phyloP scores from a whole-genome alignment of 495 filamentous ascomycete genomes.

The Penicillium macrosclerotiorum region DNA sequence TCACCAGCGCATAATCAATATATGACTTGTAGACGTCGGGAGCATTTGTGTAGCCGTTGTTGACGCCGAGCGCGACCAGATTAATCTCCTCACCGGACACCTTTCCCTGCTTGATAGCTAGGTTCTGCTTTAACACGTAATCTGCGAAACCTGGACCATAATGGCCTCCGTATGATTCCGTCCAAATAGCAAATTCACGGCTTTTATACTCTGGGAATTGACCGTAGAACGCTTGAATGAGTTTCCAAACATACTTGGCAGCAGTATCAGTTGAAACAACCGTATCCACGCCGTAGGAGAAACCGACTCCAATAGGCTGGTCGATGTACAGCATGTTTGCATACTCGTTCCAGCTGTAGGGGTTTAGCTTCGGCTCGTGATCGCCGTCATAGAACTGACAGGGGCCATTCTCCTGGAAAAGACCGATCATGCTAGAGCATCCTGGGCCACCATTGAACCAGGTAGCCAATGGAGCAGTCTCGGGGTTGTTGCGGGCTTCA shows the following conservation, averaged over 20 bases:
- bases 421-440: conserved; percentile 34
- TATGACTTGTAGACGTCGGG: conserved; percentile 49
- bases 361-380: neutral
- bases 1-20: conserved; percentile 41
- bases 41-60: conserved; percentile 49
- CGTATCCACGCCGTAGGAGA: conserved; percentile 31
- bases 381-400: conserved; percentile 17
- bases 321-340: conserved; percentile 42
- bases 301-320: conserved; percentile 43
- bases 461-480: conserved; percentile 50
- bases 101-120: conserved; percentile 35
- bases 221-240: conserved; percentile 55
- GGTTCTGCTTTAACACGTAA: conserved; percentile 53
- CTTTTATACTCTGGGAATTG: conserved; percentile 53
- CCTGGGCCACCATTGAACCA: conserved; percentile 59
- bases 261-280: conserved; percentile 40
- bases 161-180: conserved; percentile 55
- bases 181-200: conserved; percentile 54
- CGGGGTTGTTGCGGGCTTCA: conserved; percentile 52
- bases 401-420: conserved; percentile 38
- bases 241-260: conserved; percentile 53
- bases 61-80: conserved; percentile 55
- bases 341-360: neutral
- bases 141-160: conserved; percentile 52
- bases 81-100: conserved; percentile 46